These are phyloP conservation scores for Letharia lupina DNA, from an alignment of 495 filamentous ascomycete species.

Conservation along the genomic window DNA sequence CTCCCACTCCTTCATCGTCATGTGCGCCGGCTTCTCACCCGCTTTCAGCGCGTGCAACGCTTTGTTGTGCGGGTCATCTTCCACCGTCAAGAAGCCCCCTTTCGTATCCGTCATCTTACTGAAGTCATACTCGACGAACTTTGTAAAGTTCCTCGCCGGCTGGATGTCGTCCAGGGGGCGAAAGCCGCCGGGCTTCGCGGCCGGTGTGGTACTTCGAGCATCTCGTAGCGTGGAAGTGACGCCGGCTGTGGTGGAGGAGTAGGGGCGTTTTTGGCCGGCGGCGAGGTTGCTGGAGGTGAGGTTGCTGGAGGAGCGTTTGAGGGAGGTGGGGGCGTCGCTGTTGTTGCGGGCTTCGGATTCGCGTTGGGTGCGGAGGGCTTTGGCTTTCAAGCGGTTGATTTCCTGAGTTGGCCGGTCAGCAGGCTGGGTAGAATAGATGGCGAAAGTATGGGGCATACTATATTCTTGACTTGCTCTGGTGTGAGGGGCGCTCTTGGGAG, in stretches of 20 bases:
- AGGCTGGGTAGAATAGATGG: not conserved
- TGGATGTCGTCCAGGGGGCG: conserved; percentile 51
- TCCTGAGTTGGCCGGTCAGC: conserved; percentile 47
- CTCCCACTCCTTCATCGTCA: conserved; percentile 94
- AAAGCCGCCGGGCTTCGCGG: conserved; percentile 25
- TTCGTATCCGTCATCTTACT: conserved; percentile 97
- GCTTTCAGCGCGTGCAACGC: conserved; percentile 51
- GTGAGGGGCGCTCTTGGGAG: conserved; percentile 51
- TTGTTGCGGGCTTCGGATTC: conserved; percentile 41
- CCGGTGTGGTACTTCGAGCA: conserved; percentile 37
- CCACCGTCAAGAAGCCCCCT: conserved; percentile 77
- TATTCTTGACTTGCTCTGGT: conserved; percentile 63
- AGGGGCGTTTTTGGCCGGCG: conserved; percentile 51
- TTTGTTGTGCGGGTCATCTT: conserved; percentile 86
- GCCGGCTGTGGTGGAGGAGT: conserved; percentile 41
- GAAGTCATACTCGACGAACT: conserved; percentile 95
- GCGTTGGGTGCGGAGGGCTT: conserved; percentile 68
- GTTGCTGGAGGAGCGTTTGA: conserved; percentile 18
- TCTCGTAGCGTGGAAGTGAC: conserved; percentile 60
- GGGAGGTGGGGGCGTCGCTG: conserved; percentile 15
- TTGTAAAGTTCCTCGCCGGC: conserved; percentile 71
- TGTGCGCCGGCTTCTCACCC: conserved; percentile 70
- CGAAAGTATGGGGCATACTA: conserved; percentile 39
- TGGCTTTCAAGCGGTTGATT: conserved; percentile 82
- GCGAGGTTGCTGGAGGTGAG: conserved; percentile 29